Base-by-base conservation (phyloP, 2,329 filamentous ascomycete genomes). In the Dothiorella sarmentorum region DNA sequence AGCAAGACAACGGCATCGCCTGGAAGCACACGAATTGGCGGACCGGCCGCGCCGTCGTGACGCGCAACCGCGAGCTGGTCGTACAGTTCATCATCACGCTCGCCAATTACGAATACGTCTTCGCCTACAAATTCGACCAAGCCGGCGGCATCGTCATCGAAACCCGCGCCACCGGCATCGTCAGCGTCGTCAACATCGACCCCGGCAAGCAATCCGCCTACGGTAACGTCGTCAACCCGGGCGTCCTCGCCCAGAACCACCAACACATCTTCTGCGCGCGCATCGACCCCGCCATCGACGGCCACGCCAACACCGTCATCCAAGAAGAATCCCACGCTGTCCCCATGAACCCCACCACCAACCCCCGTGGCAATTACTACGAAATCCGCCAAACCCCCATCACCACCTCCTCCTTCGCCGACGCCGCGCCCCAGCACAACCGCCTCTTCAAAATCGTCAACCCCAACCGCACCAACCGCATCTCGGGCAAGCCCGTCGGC, bases 1-100 rank as follows among this genome's bases (percentile, higher is more conserved):
- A 89, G 68, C 83, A 87, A 66, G 86, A 89, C 64, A 81, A 83
- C 56, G 86, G 86, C 4, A 86, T 89, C 40, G 78, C 80, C 6
- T 88, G 85, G 85, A 88, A 89, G 67, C 86, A 88, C 71, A 87
- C 85, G 4, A 88, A 89, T 73, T 87, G 82, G 75, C 78, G 85
- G 3, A 88, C 84, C 0, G 77, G 78, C 26, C 78, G 83, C 1
- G 84, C 84, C 0, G 83, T 85, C 1, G 83, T 88, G 0, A 82
- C 82, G 0, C 77, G 86, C 7, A 77, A 80, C 59, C 80, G 86
- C 0, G 82, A 87, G 63, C 77, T 89, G 2, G 84, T 89, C 0
- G 70, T 89, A 2, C 86, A 89, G 64, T 85, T 82, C 66, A 85
- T 88, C 69, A 83, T 86, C 62, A 89, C 86, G 0, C 78, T 88